Conservation (phyloP, 345 rosid species). For the Linum trigynum region DNA sequence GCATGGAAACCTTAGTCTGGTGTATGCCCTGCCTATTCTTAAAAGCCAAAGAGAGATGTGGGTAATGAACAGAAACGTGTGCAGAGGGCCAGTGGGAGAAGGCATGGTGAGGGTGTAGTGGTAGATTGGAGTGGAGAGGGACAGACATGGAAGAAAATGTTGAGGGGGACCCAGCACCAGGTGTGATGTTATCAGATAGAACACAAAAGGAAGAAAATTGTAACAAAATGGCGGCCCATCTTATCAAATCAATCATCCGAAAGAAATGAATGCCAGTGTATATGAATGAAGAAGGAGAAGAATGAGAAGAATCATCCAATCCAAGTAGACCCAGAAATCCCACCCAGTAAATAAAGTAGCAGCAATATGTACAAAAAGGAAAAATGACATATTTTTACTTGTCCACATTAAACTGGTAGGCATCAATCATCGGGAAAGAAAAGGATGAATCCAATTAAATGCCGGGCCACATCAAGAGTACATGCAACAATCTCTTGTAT, state of each 20-base stretch:
- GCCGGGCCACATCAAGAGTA: background rate
- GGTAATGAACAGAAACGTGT: too few relatives aligned
- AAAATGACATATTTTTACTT: background rate
- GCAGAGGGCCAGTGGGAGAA: too few relatives aligned
- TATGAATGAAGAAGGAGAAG: background rate
- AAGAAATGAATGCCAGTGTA: background rate
- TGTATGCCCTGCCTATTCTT: too few relatives aligned
- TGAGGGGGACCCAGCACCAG: too few relatives aligned
- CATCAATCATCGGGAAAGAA: conserved; percentile 39
- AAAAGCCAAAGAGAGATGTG: conserved; percentile 11
- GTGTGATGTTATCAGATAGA: conserved; percentile 12
- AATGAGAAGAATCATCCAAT: background rate
- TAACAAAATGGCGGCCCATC: conserved; percentile 87
- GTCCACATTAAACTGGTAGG: conserved; percentile 12
- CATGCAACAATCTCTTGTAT: too few relatives aligned
- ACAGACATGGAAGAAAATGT: conserved; percentile 11
- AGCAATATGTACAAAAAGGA: conserved; percentile 3
- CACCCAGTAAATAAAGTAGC: background rate
- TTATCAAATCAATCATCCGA: conserved; percentile 42
- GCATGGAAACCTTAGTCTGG: too few relatives aligned
- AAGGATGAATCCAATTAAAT: too few relatives aligned
- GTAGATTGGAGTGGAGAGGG: conserved; percentile 26
- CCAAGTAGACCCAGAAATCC: too few relatives aligned
- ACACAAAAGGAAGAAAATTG: conserved; percentile 18
- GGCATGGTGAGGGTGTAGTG: conserved; percentile 15